Percentiles rank a stretch among this genome's conserved stretches.
These are phyloP conservation scores for Delitschia confertaspora DNA, from an alignment of 495 filamentous ascomycete genomes.

Conservation along the genomic window DNA sequence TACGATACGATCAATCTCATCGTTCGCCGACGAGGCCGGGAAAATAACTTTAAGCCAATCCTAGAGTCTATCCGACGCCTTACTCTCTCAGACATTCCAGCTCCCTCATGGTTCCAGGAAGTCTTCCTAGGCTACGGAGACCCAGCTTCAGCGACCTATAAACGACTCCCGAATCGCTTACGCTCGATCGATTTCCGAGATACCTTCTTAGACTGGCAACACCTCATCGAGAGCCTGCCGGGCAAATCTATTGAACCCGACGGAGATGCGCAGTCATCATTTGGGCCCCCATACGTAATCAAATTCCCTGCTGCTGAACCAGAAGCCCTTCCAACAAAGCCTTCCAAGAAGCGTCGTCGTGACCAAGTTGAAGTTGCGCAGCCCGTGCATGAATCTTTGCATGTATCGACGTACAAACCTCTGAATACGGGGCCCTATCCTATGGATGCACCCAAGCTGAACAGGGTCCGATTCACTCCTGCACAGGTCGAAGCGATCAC, in stretches of 20 bases:
- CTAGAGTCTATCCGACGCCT: constrained; percentile 84
- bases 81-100: constrained; percentile 72
- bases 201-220: constrained; percentile 92
- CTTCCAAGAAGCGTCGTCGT: constrained; percentile 72
- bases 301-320: constrained; percentile 41
- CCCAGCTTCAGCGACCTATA: constrained; percentile 77
- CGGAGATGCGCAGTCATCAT: constrained; percentile 60
- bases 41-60: constrained; percentile 96
- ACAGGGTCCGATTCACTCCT: constrained; percentile 79
- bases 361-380: constrained; percentile 59
- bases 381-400: constrained; percentile 53
- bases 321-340: constrained; percentile 33
- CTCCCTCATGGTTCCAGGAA: constrained; percentile 89
- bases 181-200: constrained; percentile 79
- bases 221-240: constrained; percentile 79
- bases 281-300: constrained; percentile 79
- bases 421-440: constrained; percentile 89
- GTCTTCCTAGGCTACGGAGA: constrained; percentile 96
- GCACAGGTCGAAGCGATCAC: constrained; percentile 85
- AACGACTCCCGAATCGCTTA: constrained; percentile 67
- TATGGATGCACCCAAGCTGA: constrained; percentile 74
- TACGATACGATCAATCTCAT: constrained; percentile 84
- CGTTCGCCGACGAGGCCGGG: constrained; percentile 71
- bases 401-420: constrained; percentile 85
- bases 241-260: constrained; percentile 73